These are phyloP conservation scores for Noccaea caerulescens DNA, from an alignment of 345 rosid species.

Conservation along the genomic window DNA sequence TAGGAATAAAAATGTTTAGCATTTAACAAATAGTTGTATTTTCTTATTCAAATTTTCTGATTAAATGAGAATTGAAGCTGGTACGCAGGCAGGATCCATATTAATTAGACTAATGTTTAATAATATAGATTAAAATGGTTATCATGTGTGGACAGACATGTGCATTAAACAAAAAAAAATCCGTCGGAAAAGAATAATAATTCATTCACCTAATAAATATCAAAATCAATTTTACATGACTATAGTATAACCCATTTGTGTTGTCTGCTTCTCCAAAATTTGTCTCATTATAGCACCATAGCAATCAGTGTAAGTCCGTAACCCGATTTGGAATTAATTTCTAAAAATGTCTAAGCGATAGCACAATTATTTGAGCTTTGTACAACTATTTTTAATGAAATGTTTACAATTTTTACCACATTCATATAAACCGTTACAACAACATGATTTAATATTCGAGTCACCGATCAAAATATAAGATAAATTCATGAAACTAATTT, in stretches of 20 bases:
- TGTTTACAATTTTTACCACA: not conserved
- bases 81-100: not conserved
- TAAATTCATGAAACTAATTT: not conserved
- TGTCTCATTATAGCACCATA: constrained; percentile 11
- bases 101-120: not conserved
- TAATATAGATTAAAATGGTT: too few relatives aligned
- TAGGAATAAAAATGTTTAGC: constrained; percentile 1
- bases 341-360: not conserved
- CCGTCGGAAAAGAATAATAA: too few relatives aligned
- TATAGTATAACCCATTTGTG: not conserved
- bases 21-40: not conserved
- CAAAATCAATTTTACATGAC: constrained; percentile 2
- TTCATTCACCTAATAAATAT: not conserved
- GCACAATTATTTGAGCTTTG: not conserved
- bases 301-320: not conserved
- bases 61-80: constrained; percentile 15
- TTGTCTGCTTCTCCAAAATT: not conserved
- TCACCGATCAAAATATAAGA: not conserved
- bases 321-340: not conserved
- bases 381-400: not conserved
- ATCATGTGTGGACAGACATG: not conserved
- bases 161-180: not conserved
- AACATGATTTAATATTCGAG: not conserved
- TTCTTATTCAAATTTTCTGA: constrained; percentile 1
- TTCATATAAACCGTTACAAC: not conserved